Evolutionary conservation across 2,329 filamentous ascomycete species (phyloP), one percentile per base, ranked within the genome.

Genomic region (Scleromitrula shiraiana): DNA sequence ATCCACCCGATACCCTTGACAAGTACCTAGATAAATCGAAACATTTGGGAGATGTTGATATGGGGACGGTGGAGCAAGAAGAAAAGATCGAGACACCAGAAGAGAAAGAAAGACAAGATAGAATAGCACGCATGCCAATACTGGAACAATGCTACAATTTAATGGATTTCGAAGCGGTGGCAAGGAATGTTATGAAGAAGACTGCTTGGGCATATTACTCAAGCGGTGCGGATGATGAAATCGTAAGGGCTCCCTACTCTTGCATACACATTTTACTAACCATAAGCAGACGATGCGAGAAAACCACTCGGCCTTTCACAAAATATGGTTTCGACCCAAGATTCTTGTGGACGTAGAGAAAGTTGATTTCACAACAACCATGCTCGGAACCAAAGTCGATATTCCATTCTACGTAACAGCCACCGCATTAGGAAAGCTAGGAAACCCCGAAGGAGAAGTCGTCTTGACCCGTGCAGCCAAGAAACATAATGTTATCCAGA

Each of bases 201-300:
- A 85, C 83, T 1, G 91, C 91, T 0, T 98, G 93, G 93, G 93
- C 86, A 22, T 98, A 98, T 71, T 98, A 98, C 68, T 95, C 88
- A 1, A 93, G 86, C 62, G 91, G 88, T 49, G 88, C 91, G 0
- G 88, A 93, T 63, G 88, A 94, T 62, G 87, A 91, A 67, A 89
- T 91, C 68, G 84, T 88, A 64, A 62, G 78, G 65, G 17, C 17
- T 20, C n/a, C 10, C 1, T 20, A 1, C 15, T 7, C 38, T 17
- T 20, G 5, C 32, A 20, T 14, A 30, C 23, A 14, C 29, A 32
- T 32, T 33, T 24, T 30, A 52, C 60, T 63, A 43, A 55, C n/a
- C 46, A 24, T 15, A 14, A 37, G 1, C 56, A 94, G 85, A 96
- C 93, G 0, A 75, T 97, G 74, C 82, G 91, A 55, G 91, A 97